These are phyloP conservation scores for Boletus rufocinnamomeus DNA, from an alignment of 768 basidiomycete species.

Conservation along the genomic window DNA sequence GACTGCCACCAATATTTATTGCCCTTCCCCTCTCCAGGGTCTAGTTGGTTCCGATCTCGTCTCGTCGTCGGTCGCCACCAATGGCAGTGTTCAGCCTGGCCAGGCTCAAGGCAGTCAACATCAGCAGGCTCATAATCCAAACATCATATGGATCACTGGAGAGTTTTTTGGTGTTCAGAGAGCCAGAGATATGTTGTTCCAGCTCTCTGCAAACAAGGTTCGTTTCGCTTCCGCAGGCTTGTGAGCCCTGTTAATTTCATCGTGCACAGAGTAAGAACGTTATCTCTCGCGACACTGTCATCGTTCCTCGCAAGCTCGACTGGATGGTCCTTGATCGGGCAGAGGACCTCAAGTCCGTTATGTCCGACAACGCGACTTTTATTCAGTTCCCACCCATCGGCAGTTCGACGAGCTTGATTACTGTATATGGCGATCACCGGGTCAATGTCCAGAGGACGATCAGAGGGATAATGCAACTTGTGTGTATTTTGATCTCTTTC, in stretches of 20 bases:
- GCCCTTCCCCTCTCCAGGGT: conserved; percentile 87
- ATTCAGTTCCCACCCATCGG: conserved; percentile 93
- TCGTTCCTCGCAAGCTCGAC: conserved; percentile 94
- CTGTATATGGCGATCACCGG: conserved; percentile 90
- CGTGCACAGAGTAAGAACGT: conserved; percentile 74
- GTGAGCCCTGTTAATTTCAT: neutral
- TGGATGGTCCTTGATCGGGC: conserved; percentile 98
- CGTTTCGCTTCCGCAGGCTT: neutral
- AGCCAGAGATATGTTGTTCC: conserved; percentile 92
- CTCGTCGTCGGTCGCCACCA: conserved; percentile 38
- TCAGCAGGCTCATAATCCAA: conserved; percentile 56
- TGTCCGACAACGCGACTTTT: conserved; percentile 96
- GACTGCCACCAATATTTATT: conserved; percentile 95
- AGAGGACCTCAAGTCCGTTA: conserved; percentile 88
- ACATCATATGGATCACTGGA: conserved; percentile 94
- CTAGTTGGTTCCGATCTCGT: conserved; percentile 70
- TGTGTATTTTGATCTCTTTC: conserved; percentile 43
- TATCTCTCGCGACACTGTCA: conserved; percentile 90
- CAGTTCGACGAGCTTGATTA: conserved; percentile 89
- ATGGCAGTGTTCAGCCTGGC: conserved; percentile 36
- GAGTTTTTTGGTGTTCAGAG: conserved; percentile 96
- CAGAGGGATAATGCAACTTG: conserved; percentile 91
- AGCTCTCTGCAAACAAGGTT: conserved; percentile 86
- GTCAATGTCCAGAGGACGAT: conserved; percentile 95
- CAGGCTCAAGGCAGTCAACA: conserved; percentile 26